Base-by-base conservation (phyloP, 2,329 filamentous ascomycete species). In the Aspergillus persii region DNA sequence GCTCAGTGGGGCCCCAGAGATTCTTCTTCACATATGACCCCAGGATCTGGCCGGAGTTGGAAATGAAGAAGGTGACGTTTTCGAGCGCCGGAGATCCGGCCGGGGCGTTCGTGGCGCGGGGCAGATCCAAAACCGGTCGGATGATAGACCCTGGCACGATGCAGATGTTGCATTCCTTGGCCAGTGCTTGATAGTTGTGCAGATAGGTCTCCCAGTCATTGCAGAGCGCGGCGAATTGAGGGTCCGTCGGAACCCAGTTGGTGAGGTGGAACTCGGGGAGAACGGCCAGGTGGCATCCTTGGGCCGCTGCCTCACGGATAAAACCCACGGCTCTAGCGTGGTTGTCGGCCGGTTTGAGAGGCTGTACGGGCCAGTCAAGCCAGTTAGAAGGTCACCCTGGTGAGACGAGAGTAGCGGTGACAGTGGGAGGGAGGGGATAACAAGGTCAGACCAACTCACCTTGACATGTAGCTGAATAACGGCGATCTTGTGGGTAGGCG, bases 211-310 rank as follows among this genome's bases (percentile, higher is more conserved):
- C 74, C 76, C 81, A 83, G 27, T 80, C 74, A 8, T 74, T 72
- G 63, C 81, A 82, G 0, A 79, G 67, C 2, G 69, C 65, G 30
- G 78, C 71, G 66, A 83, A 84, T 3, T 70, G 69, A 0, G 77
- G 73, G 18, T 83, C 79, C 46, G 79, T 71, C 0, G 80, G 79
- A 1, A 78, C 62, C 81, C 82, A 85, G 61, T 78, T 80, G 6
- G 81, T 80, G 3, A 85, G 73, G 60, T 84, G 82, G 64, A 84
- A 85, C 66, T 85, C 83, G 1, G 81, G 83, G 0, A 85, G 61
- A 4, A 89, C 81, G n/a, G 83, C 86, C 3, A 89, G 74, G 46
- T 84, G 71, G 46, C 76, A 78, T 3, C 75, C 76, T 33, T 76
- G 68, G 0, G 70, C 65, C 8, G 80, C 80, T 8, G 80, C 81